Base-by-base conservation (phyloP, 768 basidiomycete genomes). In the Obba rivulosa region DNA sequence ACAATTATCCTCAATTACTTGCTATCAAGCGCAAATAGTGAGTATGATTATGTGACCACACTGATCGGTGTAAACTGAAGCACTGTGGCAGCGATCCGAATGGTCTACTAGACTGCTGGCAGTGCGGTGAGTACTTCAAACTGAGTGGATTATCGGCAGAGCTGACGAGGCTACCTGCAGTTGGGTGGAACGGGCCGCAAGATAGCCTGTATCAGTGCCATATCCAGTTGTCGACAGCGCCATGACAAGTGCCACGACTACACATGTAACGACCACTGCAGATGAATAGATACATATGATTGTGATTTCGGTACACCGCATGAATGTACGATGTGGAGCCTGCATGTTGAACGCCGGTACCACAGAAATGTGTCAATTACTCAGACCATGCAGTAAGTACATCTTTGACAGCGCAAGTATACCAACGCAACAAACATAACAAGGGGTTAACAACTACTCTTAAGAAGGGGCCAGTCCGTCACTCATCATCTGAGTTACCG, bases 11-110 rank as follows among this genome's bases (percentile, higher is more conserved):
- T 5, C 48, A 46, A 23, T 55, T 69, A 3, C 51, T 67, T 0
- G 39, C 38, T 5, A 55, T 69, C 44, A 69, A 70, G 54, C 44
- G 50, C 31, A 66, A 68, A 53, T 70, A 67, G 67, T 68, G 39
- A 46, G 67, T 57, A 10, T 8, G 8, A 21, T 42, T 17, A 9
- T 17, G 43, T 21, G 11, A 21, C 13, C n/a, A 25, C 24, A 21
- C 36, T 47, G 3, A 22, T 2, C 21, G n/a, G 17, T 20, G 21
- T 3, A 5, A 18, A 14, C 35, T 38, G 43, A 31, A 31, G 40
- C 8, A 18, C 47, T 34, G 8, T 4, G 43, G 2, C 34, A 67
- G 64, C 46, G 66, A 68, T 46, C 64, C 64, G 11, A 3, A 50
- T 7, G 43, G 55, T 3, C 41, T 68, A 8, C 55, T 68, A 25